Evolutionary conservation across 768 basidiomycete species (phyloP).

Genomic region (Termitomyces sp.): DNA sequence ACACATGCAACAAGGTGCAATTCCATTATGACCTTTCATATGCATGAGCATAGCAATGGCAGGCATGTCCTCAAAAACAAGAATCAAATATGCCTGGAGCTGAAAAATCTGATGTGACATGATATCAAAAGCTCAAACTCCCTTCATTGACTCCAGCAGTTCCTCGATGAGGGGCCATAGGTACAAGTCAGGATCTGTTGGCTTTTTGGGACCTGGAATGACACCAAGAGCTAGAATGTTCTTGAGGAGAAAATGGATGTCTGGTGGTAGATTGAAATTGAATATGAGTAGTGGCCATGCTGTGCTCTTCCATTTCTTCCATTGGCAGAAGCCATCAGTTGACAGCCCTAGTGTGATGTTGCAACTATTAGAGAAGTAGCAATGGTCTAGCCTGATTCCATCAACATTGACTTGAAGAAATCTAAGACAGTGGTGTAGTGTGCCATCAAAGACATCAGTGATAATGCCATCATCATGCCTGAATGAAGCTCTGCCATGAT

Average conservation of each 20-base stretch:
- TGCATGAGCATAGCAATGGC: no score
- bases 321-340: slow-evolving; percentile 39
- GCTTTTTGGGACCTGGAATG: slow-evolving; percentile 40
- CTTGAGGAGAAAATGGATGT: slow-evolving; percentile 28
- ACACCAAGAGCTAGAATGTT: slow-evolving; percentile 35
- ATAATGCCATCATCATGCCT: slow-evolving; percentile 16
- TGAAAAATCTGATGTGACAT: slow-evolving; percentile 12
- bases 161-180: slow-evolving; percentile 36
- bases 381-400: neutral
- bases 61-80: no score
- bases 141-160: slow-evolving; percentile 26
- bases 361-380: slow-evolving; percentile 1
- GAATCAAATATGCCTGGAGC: slow-evolving; percentile 3
- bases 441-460: slow-evolving; percentile 34
- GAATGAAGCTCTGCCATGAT: slow-evolving; percentile 15
- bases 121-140: slow-evolving; percentile 32
- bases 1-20: no score
- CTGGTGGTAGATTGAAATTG: slow-evolving; percentile 30
- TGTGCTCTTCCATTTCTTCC: slow-evolving; percentile 25
- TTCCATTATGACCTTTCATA: no score
- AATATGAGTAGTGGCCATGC: slow-evolving; percentile 39
- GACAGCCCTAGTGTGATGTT: slow-evolving; percentile 40
- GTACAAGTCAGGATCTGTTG: slow-evolving; percentile 37
- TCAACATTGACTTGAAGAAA: neutral
- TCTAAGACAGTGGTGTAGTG: neutral